Evolutionary conservation across 2,329 filamentous ascomycete species (phyloP).

Genomic region (Rhynchosporium agropyri): DNA sequence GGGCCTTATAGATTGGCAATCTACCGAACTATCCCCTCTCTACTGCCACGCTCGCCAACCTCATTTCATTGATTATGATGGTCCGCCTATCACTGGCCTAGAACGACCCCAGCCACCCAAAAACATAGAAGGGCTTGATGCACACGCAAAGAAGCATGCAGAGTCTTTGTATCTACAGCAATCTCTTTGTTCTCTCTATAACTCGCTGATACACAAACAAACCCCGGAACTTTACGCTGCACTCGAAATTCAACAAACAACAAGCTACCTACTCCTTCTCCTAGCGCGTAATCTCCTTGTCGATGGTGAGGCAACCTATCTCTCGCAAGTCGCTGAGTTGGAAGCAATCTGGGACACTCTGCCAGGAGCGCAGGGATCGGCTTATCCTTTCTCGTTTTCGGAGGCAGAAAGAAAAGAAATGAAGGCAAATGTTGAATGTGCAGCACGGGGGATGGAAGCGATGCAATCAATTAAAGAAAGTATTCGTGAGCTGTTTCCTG

Average conservation of each 20-base stretch:
- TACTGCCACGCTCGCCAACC: slow-evolving; percentile 12
- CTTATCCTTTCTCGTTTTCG: slow-evolving; percentile 27
- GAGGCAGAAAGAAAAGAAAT: slow-evolving; percentile 20
- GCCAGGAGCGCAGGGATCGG: slow-evolving; percentile 11
- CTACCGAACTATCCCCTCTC: slow-evolving; percentile 9
- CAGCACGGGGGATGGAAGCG: slow-evolving; percentile 20
- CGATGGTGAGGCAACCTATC: slow-evolving; percentile 26
- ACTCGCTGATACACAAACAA: slow-evolving; percentile 12
- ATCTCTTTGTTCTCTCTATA: slow-evolving; percentile 27
- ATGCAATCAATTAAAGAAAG: slow-evolving; percentile 19
- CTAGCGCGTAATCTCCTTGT: slow-evolving; percentile 24
- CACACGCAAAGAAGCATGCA: slow-evolving; percentile 37
- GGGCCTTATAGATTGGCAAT: slow-evolving; percentile 11
- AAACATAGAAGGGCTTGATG: slow-evolving; percentile 44
- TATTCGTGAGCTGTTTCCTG: slow-evolving; percentile 26
- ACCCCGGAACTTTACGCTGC: slow-evolving; percentile 24
- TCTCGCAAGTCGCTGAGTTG: slow-evolving; percentile 23
- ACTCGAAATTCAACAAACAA: slow-evolving; percentile 29
- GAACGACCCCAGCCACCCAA: slow-evolving; percentile 27
- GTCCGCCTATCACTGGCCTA: slow-evolving; percentile 5
- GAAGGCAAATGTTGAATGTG: slow-evolving; percentile 20
- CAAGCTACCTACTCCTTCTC: slow-evolving; percentile 18
- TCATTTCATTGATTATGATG: slow-evolving; percentile 9
- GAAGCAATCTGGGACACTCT: slow-evolving; percentile 22
- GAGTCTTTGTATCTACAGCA: slow-evolving; percentile 22